A percentile compares a stretch with the other conserved stretches of the same genome.
Evolutionary conservation across 192 early-diverging fungal species (phyloP).

Genomic region (Podila clonocystis): DNA sequence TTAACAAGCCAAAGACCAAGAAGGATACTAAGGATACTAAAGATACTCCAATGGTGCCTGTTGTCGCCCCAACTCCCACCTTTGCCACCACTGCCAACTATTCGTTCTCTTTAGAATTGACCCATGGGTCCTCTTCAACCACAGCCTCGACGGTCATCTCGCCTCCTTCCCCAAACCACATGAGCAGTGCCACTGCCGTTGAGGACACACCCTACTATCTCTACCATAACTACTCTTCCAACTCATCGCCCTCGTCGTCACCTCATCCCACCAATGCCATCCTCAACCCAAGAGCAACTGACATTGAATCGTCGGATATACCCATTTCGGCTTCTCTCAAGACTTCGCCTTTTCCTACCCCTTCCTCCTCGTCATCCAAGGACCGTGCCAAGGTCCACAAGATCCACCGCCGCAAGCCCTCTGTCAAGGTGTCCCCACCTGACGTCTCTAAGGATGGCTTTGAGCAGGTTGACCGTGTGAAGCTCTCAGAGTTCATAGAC

Average conservation of each 20-base stretch:
- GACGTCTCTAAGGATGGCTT: conserved; percentile 8
- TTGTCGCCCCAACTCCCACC: not conserved
- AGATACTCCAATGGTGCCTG: not conserved
- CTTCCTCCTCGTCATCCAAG: not conserved
- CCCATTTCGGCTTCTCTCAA: not conserved
- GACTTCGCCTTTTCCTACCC: not conserved
- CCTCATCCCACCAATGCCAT: not conserved
- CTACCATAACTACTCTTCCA: not conserved
- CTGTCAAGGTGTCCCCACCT: conserved; percentile 1
- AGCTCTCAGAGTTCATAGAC: conserved; percentile 17
- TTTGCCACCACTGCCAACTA: not conserved
- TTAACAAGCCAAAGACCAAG: conserved; percentile 6
- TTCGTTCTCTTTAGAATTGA: not conserved
- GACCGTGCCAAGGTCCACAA: conserved; percentile 34
- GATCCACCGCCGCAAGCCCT: conserved; percentile 27
- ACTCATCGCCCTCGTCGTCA: not conserved
- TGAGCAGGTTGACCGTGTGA: conserved; percentile 36
- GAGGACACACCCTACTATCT: not conserved
- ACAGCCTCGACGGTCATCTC: conserved; percentile 6
- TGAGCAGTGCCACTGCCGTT: not conserved
- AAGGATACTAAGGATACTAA: not conserved
- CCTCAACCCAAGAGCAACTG: not conserved
- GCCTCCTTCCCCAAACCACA: not conserved
- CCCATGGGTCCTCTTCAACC: not conserved
- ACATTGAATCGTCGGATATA: conserved; percentile 1